Base-by-base conservation (phyloP, 1,284 basidiomycete genomes). In the Cryptococcus hybrid region DNA sequence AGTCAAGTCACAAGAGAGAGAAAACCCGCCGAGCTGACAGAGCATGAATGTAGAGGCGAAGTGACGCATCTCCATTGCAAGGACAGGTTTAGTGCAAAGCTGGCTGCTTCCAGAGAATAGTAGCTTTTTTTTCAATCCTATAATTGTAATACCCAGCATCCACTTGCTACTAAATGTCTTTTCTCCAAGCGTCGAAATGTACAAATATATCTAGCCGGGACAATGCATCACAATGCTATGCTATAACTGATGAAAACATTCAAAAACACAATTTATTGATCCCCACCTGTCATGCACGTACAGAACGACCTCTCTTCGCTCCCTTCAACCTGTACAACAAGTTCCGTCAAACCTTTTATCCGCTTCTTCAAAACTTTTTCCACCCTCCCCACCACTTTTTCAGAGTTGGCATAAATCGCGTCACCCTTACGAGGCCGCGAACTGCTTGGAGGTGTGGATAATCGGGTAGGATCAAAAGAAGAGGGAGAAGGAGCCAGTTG, bases 41-140 rank as follows among this genome's bases (percentile, higher is more conserved):
- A 45, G 15, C 12, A 11, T n/a, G 9, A 18, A 18, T 18, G 4
- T 68, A 92, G 91, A 52, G 92, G 92, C 3, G 89, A 94, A 74
- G 92, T 95, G 2, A 95, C 92, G 0, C 92, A 95, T 78, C 90
- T 94, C 71, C 89, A 93, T 64, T 96, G 92, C 73, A 86, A 91
- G 43, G 92, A 94, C 71, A 82, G 82, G 1, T 93, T 93, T 75
- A 47, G 30, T 15, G 46, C 46, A 12, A 47, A 18, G 3, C 5
- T 42, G 15, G 40, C 40, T 5, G 12, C 11, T 42, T 15, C 15
- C 2, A 42, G 15, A 15, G 40, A 15, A 42, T 42, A 42, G 18
- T 24, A n/a, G 18, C 18, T 18, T 18, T 18, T 18, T 2, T 18
- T 18, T 18, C 18, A 18, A 18, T 18, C 18, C 18, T 18, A 30